These are phyloP conservation scores for Panaeolus cyanescens DNA, from an alignment of 768 basidiomycete species.

Conservation along the genomic window DNA sequence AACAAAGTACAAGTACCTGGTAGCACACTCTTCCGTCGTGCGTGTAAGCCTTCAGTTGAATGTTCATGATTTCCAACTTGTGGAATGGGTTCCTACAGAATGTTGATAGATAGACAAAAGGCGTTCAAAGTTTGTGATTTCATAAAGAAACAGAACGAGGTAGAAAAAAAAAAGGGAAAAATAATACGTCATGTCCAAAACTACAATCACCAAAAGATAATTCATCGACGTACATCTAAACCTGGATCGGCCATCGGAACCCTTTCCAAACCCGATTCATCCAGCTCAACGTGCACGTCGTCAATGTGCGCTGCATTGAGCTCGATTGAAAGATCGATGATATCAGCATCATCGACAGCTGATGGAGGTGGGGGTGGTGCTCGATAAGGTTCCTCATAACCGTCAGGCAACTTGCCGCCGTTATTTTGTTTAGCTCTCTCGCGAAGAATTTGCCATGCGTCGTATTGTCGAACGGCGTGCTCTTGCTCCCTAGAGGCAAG, in stretches of 20 bases:
- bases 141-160: conserved; percentile 1
- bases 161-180: not conserved
- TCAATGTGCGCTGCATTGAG: conserved; percentile 84
- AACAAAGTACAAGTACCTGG: conserved; percentile 59
- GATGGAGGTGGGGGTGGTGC: conserved; percentile 78
- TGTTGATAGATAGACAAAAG: conserved; percentile 7
- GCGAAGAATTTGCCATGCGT: conserved; percentile 87
- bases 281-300: conserved; percentile 66
- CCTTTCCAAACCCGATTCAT: conserved; percentile 81
- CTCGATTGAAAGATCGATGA: conserved; percentile 88
- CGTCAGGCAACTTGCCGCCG: conserved; percentile 69
- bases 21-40: conserved; percentile 92
- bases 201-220: conserved; percentile 11
- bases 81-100: conserved; percentile 60
- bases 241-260: conserved; percentile 94
- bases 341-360: conserved; percentile 79
- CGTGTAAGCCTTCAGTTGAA: conserved; percentile 71
- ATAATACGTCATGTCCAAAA: conserved; percentile 13
- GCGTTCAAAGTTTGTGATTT: not conserved
- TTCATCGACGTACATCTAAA: conserved; percentile 64
- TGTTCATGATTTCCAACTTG: conserved; percentile 63
- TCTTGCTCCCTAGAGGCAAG: conserved; percentile 73
- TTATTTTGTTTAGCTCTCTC: conserved; percentile 74
- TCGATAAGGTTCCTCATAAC: conserved; percentile 68
- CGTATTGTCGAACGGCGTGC: conserved; percentile 80